Evolutionary conservation across 345 rosid genomes (phyloP).

Genomic region (Physaria fendleri): DNA sequence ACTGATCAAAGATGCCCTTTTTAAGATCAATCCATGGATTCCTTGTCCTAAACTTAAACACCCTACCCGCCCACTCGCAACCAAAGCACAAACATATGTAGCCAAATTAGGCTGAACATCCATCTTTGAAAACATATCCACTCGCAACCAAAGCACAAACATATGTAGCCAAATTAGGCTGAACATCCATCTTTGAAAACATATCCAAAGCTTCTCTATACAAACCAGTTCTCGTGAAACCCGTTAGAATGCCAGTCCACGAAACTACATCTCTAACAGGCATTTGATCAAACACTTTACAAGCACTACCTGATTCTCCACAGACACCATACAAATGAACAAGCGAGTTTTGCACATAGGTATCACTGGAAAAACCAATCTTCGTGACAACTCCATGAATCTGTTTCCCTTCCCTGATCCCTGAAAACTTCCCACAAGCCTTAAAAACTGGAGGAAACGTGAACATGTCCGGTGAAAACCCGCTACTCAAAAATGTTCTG

Average conservation of each 20-base stretch:
- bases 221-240: conserved; percentile 31
- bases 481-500: conserved; percentile 22
- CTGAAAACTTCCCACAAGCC: conserved; percentile 39
- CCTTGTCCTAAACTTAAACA: conserved; percentile 30
- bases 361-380: conserved; percentile 28
- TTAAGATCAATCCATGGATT: conserved; percentile 34
- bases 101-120: conserved; percentile 33
- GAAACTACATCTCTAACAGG: conserved; percentile 43
- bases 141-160: conserved; percentile 31
- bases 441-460: conserved; percentile 43
- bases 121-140: conserved; percentile 35
- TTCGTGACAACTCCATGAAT: conserved; percentile 27
- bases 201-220: conserved; percentile 33
- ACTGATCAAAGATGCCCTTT: conserved; percentile 13
- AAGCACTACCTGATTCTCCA: conserved; percentile 25
- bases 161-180: conserved; percentile 33
- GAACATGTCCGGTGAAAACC: conserved; percentile 35
- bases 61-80: conserved; percentile 38
- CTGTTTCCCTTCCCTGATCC: conserved; percentile 29
- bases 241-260: conserved; percentile 38
- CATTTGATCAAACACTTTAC: conserved; percentile 42
- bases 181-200: conserved; percentile 38
- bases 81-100: conserved; percentile 34
- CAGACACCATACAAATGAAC: conserved; percentile 28
- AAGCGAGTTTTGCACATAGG: conserved; percentile 39